Evolutionary conservation across 2,329 filamentous ascomycete species (phyloP), one percentile per base, ranked within the genome.

Genomic region (Cladophialophora carrionii): DNA sequence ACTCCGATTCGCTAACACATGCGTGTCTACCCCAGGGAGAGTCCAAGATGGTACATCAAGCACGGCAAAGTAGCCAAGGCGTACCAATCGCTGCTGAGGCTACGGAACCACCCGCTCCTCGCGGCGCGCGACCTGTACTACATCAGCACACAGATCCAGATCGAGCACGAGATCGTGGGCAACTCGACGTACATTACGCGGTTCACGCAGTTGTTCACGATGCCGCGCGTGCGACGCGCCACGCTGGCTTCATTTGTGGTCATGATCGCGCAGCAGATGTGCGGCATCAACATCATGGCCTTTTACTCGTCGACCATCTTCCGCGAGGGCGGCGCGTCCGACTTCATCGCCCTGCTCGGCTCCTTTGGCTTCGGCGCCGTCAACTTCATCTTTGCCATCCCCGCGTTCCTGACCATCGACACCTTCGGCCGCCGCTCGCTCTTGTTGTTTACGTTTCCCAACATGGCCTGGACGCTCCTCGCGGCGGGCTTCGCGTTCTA

Each of bases 311-410:
- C 79, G 0, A 83, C 80, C 0, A 82, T 84, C 57, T 84, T 84
- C 68, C 72, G 74, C 3, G 71, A 82, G 31, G 82, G 79, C 1
- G 81, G 81, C 1, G 78, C 79, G n/a, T 76, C 75, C 3, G 62
- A 74, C 17, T 75, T 74, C 20, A 71, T 77, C 51, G 70, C 80
- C 5, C 74, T 88, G n/a, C 75, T 86, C 20, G 84, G 83, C 0
- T 85, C 84, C 0, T 83, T 82, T 71, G 85, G 85, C 0, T 87
- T 86, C 65, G 86, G 86, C 2, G 74, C 87, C 0, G 78, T 86
- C 61, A 86, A 83, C 68, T 87, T 86, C 68, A 52, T 86, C 55
- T 87, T 87, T 68, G 84, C 85, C 0, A 83, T 81, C 65, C 85
- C 85, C 0, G 84, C 85, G 1, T 75, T 88, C 41, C 87, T 60